These are phyloP conservation scores for Coemansia sp. DNA, from an alignment of 192 early-diverging fungal genomes.

Conservation along the genomic window DNA sequence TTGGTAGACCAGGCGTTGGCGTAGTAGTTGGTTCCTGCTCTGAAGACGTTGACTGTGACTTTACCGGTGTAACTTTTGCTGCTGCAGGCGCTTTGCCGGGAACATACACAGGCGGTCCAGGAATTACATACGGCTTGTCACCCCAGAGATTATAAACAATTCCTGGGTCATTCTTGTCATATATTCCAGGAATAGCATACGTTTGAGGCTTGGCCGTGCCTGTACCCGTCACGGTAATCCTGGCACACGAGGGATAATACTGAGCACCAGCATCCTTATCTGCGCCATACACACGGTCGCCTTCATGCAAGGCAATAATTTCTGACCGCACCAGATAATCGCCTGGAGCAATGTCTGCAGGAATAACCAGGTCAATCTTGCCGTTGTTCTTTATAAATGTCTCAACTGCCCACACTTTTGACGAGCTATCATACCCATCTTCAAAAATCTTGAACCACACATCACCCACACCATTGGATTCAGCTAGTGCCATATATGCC, in stretches of 20 bases:
- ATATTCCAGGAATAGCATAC: constrained; percentile 24
- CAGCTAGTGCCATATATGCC: constrained; percentile 25
- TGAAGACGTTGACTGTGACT: background rate
- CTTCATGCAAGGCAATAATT: constrained; percentile 27
- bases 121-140: constrained; percentile 11
- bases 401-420: constrained; percentile 35
- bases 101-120: constrained; percentile 13
- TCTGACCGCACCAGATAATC: constrained; percentile 23
- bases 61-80: background rate
- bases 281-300: constrained; percentile 2
- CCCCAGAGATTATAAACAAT: constrained; percentile 10
- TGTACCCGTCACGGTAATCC: constrained; percentile 9
- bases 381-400: constrained; percentile 22
- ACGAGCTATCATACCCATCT: constrained; percentile 21
- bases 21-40: too few species aligned
- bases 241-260: constrained; percentile 17
- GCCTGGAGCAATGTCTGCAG: constrained; percentile 18
- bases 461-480: constrained; percentile 13
- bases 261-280: constrained; percentile 5
- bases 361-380: constrained; percentile 20
- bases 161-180: constrained; percentile 16
- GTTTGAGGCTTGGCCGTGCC: constrained; percentile 6
- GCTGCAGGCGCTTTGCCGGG: constrained; percentile 1
- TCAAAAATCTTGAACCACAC: constrained; percentile 41
- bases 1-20: background rate